Percentiles rank a stretch among this genome's conserved stretches.
These are phyloP conservation scores for Starmerella bacillaris DNA, from an alignment of 805 yeast species.

Conservation along the genomic window DNA sequence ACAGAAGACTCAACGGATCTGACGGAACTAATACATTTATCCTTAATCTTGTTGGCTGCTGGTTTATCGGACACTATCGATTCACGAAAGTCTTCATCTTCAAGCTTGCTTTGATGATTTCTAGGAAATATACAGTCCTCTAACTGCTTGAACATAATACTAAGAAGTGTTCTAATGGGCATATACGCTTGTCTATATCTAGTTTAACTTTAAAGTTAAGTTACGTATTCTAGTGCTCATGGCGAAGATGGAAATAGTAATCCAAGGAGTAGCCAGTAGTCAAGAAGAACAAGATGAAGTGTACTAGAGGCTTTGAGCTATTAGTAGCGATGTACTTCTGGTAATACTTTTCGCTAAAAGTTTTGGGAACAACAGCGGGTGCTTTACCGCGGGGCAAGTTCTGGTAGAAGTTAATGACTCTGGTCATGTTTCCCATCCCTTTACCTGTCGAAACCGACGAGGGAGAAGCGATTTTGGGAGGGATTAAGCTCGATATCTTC, in stretches of 20 bases:
- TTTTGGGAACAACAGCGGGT: conserved; percentile 45
- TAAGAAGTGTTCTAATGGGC: no score
- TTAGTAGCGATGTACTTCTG: conserved; percentile 41
- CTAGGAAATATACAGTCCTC: no score
- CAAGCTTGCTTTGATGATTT: no score
- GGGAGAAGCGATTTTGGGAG: conserved; percentile 97
- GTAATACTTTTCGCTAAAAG: conserved; percentile 36
- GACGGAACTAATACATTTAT: no score
- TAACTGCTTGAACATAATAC: no score
- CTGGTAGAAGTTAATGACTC: conserved; percentile 89
- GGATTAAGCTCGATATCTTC: conserved; percentile 84
- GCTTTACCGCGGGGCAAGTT: conserved; percentile 89
- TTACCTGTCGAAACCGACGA: conserved; percentile 88
- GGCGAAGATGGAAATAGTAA: conserved; percentile 65
- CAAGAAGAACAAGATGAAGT: conserved; percentile 50
- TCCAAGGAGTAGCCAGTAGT: conserved; percentile 76
- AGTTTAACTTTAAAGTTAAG: no score
- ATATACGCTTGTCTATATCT: no score
- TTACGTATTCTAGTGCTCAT: conserved; percentile 17
- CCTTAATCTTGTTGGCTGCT: no score
- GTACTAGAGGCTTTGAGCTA: conserved; percentile 30
- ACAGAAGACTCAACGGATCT: no score
- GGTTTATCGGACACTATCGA: no score
- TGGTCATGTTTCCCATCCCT: conserved; percentile 89
- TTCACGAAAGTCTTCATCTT: no score